A percentile compares a stretch with the other conserved stretches of the same genome.
Conservation (phyloP, 23 red algal species). For the Gracilaria domingensis region DNA sequence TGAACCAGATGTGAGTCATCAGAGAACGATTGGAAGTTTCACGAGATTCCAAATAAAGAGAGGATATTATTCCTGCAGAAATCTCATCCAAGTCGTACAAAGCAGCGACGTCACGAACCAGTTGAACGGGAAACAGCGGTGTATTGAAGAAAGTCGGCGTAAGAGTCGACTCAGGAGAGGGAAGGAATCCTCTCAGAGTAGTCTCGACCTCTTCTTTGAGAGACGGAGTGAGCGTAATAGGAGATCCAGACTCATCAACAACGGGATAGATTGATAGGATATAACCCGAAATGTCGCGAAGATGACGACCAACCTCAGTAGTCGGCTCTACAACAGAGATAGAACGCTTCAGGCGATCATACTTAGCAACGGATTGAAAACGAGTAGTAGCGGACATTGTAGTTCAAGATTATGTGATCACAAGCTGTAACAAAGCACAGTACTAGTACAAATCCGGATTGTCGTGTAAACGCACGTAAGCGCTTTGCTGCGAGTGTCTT, state of each 20-base stretch:
- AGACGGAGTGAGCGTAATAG: not conserved
- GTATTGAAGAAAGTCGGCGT: not conserved
- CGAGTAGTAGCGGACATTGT: not conserved
- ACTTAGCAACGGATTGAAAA: not conserved
- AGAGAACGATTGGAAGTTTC: slow-evolving; percentile 26
- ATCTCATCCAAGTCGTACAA: slow-evolving; percentile 11
- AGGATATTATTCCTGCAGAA: not conserved
- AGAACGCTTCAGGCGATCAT: not conserved
- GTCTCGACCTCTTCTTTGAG: not conserved
- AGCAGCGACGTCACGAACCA: slow-evolving; percentile 17
- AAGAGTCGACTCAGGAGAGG: not conserved
- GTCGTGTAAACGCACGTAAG: no score
- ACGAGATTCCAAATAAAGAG: no score
- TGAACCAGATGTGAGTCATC: slow-evolving; percentile 18
- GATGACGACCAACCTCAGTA: not conserved
- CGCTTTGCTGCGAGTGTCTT: no score
- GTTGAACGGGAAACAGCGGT: slow-evolving; percentile 43
- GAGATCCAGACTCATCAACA: not conserved
- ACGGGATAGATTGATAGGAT: not conserved
- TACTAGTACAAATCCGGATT: no score
- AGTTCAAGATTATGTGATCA: no score
- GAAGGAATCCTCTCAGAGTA: not conserved
- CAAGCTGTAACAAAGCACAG: no score
- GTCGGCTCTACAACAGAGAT: not conserved
- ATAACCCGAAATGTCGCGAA: not conserved